Conservation (phyloP, 208 protist species). For the Trypanosoma brucei region DNA sequence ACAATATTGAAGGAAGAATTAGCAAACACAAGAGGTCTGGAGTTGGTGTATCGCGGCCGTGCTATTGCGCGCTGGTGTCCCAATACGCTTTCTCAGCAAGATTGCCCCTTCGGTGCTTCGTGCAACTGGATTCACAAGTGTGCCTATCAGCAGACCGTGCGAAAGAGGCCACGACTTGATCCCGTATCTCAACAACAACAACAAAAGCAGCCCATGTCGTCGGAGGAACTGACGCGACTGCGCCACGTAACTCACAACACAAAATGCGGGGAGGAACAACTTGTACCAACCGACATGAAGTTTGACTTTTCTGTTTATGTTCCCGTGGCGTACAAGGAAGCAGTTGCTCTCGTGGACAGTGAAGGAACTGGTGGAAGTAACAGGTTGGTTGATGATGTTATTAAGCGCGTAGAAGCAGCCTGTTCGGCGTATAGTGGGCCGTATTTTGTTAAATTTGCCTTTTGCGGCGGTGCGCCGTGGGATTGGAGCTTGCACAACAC, state of each 20-base stretch:
- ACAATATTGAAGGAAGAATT: slow-evolving; percentile 60
- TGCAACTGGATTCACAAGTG: slow-evolving; percentile 62
- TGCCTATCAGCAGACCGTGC: slow-evolving; percentile 61
- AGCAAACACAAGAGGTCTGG: slow-evolving; percentile 63
- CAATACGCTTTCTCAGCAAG: slow-evolving; percentile 43
- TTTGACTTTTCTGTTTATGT: slow-evolving; percentile 30
- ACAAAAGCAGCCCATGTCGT: slow-evolving; percentile 15
- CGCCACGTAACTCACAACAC: slow-evolving; percentile 19
- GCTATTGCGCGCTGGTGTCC: slow-evolving; percentile 68
- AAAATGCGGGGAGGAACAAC: slow-evolving; percentile 17
- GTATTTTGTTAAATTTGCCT: slow-evolving; percentile 68
- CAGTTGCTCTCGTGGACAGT: slow-evolving; percentile 10
- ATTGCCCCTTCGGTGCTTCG: slow-evolving; percentile 72
- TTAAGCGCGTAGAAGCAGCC: slow-evolving; percentile 12
- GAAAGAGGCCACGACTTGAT: slow-evolving; percentile 56
- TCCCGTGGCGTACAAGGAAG: slow-evolving; percentile 21
- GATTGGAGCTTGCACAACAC: slow-evolving; percentile 60
- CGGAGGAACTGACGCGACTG: slow-evolving; percentile 35
- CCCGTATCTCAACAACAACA: slow-evolving; percentile 1
- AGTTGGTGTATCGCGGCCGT: slow-evolving; percentile 67
- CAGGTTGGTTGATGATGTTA: slow-evolving; percentile 7
- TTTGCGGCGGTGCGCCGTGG: slow-evolving; percentile 76
- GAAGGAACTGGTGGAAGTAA: neutral
- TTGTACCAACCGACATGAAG: slow-evolving; percentile 20
- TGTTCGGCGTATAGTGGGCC: slow-evolving; percentile 11